phyloP scores from a whole-genome alignment of 2,329 filamentous ascomycete species.

The Beauveria bassiana region DNA sequence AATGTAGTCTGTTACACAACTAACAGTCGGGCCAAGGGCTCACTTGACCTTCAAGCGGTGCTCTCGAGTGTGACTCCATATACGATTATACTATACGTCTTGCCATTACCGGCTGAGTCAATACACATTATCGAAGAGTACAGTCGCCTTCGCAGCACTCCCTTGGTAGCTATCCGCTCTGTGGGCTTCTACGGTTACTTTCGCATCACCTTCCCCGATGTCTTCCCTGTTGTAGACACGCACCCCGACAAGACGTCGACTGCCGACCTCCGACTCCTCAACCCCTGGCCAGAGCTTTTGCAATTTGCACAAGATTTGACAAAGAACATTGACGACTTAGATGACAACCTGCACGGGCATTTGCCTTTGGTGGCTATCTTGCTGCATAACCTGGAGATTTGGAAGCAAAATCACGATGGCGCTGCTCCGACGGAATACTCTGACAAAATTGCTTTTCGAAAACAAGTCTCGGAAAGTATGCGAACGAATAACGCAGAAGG shows the following conservation, averaged over 20 bases:
- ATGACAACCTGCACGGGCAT: constrained; percentile 80
- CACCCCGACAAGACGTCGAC: constrained; percentile 83
- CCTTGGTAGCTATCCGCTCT: constrained; percentile 78
- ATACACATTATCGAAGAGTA: constrained; percentile 40
- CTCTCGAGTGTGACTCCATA: constrained; percentile 35
- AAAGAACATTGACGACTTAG: constrained; percentile 58
- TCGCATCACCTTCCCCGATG: constrained; percentile 65
- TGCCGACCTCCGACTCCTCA: constrained; percentile 74
- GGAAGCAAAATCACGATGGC: constrained; percentile 66
- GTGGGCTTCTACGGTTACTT: constrained; percentile 89
- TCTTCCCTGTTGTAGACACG: constrained; percentile 89
- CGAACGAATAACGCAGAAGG: constrained; percentile 71
- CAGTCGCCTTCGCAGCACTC: constrained; percentile 51
- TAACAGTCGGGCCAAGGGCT: constrained; percentile 16
- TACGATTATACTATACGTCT: constrained; percentile 48
- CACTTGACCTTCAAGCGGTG: constrained; percentile 31
- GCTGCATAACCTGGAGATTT: constrained; percentile 71
- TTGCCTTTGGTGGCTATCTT: constrained; percentile 80
- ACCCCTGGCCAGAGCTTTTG: constrained; percentile 76
- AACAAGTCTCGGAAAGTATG: constrained; percentile 57
- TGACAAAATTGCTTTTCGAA: constrained; percentile 79
- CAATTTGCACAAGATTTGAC: constrained; percentile 62
- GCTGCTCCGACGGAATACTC: constrained; percentile 65
- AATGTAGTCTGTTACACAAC: neutral
- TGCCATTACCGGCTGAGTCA: constrained; percentile 38